A percentile compares a stretch with the other conserved stretches of the same genome.
Evolutionary conservation across 108 stramenopile species (phyloP).

Genomic region (Fragilaria radians): DNA sequence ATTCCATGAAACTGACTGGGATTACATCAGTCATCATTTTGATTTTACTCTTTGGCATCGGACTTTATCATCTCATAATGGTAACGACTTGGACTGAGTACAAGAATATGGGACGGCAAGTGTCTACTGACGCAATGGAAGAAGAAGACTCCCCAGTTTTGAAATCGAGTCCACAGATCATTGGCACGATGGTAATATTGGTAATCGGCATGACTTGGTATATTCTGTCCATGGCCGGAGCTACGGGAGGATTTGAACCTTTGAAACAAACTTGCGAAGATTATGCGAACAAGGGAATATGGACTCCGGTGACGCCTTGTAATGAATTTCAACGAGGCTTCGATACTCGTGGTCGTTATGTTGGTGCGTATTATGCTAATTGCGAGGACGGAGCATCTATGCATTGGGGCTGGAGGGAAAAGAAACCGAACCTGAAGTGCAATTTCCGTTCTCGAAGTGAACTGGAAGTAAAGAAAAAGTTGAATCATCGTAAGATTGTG

Average conservation of each 20-base stretch:
- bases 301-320: slow-evolving; percentile 30
- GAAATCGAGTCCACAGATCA: slow-evolving; percentile 26
- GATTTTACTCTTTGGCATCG: slow-evolving; percentile 19
- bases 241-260: not conserved
- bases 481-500: slow-evolving; percentile 20
- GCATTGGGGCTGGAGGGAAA: slow-evolving; percentile 34
- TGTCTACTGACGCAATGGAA: not conserved
- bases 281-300: slow-evolving; percentile 26
- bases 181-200: slow-evolving; percentile 23
- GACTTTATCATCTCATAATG: slow-evolving; percentile 22
- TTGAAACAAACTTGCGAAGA: slow-evolving; percentile 11
- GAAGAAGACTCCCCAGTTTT: slow-evolving; percentile 12
- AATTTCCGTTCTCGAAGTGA: slow-evolving; percentile 17
- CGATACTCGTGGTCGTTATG: not conserved
- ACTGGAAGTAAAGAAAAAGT: slow-evolving; percentile 12
- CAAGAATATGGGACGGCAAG: slow-evolving; percentile 1
- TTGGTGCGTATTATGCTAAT: slow-evolving; percentile 9
- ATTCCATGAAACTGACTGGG: slow-evolving; percentile 9
- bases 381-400: slow-evolving; percentile 13
- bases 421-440: slow-evolving; percentile 8
- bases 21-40: slow-evolving; percentile 15
- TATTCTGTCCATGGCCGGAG: slow-evolving; percentile 2
- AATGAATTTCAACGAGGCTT: slow-evolving; percentile 9
- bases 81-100: slow-evolving; percentile 30
- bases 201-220: slow-evolving; percentile 13